These are phyloP conservation scores for Boletales sp. DNA, from an alignment of 768 basidiomycete species.

Conservation along the genomic window DNA sequence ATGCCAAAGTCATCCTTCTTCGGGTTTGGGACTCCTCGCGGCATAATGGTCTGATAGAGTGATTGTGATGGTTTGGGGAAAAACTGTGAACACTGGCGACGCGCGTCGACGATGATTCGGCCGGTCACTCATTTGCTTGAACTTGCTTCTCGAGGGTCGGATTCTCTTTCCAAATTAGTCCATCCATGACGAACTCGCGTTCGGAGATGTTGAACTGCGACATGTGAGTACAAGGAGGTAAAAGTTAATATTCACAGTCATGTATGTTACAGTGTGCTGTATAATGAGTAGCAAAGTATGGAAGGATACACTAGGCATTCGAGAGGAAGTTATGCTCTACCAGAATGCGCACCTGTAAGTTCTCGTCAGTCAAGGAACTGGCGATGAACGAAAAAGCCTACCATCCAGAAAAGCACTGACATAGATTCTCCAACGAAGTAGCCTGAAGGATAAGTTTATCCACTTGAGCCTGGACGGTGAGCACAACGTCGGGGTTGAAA, in stretches of 20 bases:
- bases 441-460: constrained; percentile 92
- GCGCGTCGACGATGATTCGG: no score
- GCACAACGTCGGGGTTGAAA: constrained; percentile 78
- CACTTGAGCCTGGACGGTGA: constrained; percentile 82
- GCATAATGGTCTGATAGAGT: constrained; percentile 44
- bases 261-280: constrained; percentile 24
- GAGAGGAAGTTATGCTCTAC: constrained; percentile 34
- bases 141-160: no score
- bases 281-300: constrained; percentile 13
- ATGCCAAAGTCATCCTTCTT: constrained; percentile 80
- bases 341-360: constrained; percentile 67
- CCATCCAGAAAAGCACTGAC: constrained; percentile 97
- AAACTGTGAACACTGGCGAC: background rate
- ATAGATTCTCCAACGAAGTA: constrained; percentile 90
- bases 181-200: background rate
- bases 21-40: constrained; percentile 77
- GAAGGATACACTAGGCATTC: constrained; percentile 1
- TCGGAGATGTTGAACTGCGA: no score
- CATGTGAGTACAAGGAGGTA: background rate
- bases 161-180: constrained; percentile 13
- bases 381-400: constrained; percentile 20
- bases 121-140: no score
- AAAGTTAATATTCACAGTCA: constrained; percentile 1
- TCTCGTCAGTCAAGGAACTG: background rate
- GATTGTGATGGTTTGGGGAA: background rate